phyloP scores from a whole-genome alignment of 2,329 filamentous ascomycete genomes.

The Apiospora rasikravindrae region DNA sequence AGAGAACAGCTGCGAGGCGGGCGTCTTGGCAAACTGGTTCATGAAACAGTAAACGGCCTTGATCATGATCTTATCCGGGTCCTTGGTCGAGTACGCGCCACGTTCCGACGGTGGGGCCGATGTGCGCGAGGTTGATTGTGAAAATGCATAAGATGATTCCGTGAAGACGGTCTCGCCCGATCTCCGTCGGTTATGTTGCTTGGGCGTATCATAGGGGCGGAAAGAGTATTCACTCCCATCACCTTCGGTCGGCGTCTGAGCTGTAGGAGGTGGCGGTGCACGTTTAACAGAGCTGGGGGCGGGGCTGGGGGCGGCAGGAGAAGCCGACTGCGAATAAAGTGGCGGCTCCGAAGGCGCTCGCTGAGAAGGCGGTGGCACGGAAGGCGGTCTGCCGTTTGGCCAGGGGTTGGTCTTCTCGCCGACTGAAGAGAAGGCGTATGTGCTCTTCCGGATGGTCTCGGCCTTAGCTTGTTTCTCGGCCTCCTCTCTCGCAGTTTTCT shows the following conservation, averaged over 20 bases:
- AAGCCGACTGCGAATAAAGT: constrained; percentile 33
- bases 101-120: constrained; percentile 81
- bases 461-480: constrained; percentile 39
- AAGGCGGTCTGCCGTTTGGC: constrained; percentile 64
- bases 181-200: constrained; percentile 60
- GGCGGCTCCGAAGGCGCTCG: too few species aligned
- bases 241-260: constrained; percentile 59
- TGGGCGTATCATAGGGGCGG: constrained; percentile 76
- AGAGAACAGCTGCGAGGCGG: constrained; percentile 86
- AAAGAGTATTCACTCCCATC: constrained; percentile 75
- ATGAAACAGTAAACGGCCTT: constrained; percentile 92
- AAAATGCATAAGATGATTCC: constrained; percentile 85
- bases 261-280: constrained; percentile 44
- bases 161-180: constrained; percentile 77
- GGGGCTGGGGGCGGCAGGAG: constrained; percentile 36
- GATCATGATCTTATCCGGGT: constrained; percentile 96
- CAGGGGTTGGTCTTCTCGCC: constrained; percentile 75
- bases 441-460: constrained; percentile 49
- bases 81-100: constrained; percentile 81
- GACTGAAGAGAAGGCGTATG: constrained; percentile 68
- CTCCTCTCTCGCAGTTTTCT: constrained; percentile 29
- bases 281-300: constrained; percentile 34
- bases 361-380: too few species aligned
- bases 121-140: constrained; percentile 81
- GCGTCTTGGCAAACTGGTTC: constrained; percentile 86